Evolutionary conservation across 108 stramenopile species (phyloP), one percentile per base, ranked within the genome.

Genomic region (Nitzschia sp.): DNA sequence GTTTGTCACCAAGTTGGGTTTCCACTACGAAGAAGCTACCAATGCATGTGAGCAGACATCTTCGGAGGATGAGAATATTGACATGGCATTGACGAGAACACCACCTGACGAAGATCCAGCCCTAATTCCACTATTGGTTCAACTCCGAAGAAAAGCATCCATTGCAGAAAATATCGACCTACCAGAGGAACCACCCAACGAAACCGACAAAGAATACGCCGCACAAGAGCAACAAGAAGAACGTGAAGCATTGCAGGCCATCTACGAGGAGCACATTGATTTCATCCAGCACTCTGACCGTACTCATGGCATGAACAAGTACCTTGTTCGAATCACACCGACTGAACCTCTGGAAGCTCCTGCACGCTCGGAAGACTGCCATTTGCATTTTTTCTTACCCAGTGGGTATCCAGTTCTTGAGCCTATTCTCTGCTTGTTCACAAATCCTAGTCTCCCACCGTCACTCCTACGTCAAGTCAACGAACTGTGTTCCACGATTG

Each of bases 181-280:
- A 25, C 65, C 37, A 48, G 12, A 76, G 56, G 64, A 63, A 11
- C 10, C 25, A 11, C 9, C 75, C 26, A 20, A 20, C 8, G 11
- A 41, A 6, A 40, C 20, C 29, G 40, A 62, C 22, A 66, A 69
- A 51, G 57, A 54, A 21, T 75, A 83, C 48, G 78, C 83, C 24
- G 69, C 57, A 6, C 72, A 75, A 38, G 89, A 87, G 70, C 69
- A 83, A 11, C 80, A 83, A 26, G 79, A 87, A 38, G 89, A 90
- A 68, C 55, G 57, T 15, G 83, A 86, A 57, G 89, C 79, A 6
- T 66, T 90, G 10, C 58, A 75, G 50, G 89, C 85, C 3, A 88
- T 90, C 56, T 90, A 87, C 57, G 89, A 83, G 3, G 85, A 84
- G 7, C 75, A 72, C 8, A 71, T 86, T 44, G 41, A 80, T 20